These are phyloP conservation scores for Entamoeba histolytica DNA, from an alignment of 208 protist genomes.

Conservation along the genomic window DNA sequence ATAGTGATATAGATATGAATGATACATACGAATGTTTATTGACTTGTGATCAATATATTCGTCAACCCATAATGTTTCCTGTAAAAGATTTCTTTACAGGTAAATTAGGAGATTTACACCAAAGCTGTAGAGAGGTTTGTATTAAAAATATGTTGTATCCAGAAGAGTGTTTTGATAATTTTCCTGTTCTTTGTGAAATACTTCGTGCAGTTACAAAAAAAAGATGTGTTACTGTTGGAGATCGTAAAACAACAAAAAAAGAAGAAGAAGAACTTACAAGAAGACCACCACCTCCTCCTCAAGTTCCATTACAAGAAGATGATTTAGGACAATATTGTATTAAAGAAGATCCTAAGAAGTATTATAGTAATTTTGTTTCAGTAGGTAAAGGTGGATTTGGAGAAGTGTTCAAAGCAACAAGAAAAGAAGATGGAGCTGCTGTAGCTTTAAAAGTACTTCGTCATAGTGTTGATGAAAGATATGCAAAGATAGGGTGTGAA, in stretches of 20 bases:
- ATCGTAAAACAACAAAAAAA: background rate
- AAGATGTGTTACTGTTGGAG: background rate
- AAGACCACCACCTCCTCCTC: background rate
- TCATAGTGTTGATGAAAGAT: background rate
- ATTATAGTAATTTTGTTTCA: background rate
- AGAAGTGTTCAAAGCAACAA: background rate
- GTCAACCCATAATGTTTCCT: background rate
- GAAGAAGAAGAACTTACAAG: background rate
- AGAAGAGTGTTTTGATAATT: background rate
- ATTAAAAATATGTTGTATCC: background rate
- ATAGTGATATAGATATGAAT: background rate
- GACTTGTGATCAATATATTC: background rate
- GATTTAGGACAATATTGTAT: background rate
- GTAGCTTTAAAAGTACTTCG: background rate
- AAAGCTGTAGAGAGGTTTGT: background rate
- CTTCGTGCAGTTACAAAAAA: background rate
- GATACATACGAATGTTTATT: background rate
- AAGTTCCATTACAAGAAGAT: background rate
- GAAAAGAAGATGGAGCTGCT: background rate
- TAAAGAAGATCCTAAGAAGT: background rate
- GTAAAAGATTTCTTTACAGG: background rate
- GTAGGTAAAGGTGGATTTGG: background rate
- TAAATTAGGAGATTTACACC: background rate
- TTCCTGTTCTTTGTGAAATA: background rate
- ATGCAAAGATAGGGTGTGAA: background rate